Evolutionary conservation across 352 stramenopile species (phyloP), one percentile per base, ranked within the genome.

Genomic region (Pythium scleroteichum): DNA sequence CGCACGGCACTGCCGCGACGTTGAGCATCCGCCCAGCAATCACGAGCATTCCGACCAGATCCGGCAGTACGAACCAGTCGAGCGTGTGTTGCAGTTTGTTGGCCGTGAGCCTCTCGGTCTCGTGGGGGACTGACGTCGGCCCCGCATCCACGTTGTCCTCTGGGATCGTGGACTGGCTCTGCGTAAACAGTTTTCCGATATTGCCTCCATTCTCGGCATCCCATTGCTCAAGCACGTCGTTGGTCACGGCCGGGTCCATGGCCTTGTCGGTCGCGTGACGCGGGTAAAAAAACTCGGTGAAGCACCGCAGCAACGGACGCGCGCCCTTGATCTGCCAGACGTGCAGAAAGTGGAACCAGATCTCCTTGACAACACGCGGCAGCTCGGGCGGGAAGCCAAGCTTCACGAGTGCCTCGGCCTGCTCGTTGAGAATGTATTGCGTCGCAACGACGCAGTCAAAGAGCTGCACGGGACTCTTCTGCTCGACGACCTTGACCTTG

Each of bases 301-400:
- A 92, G 68, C 79, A 90, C 35, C 76, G 75, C 50, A 92, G 63
- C 38, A 92, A 60, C 33, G 83, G 83, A 4, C 68, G 74, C 16
- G 72, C 59, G 59, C 77, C 79, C 63, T 87, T 89, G 12, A 55
- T 53, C 17, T 78, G 75, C 83, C 83, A 92, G 12, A 68, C 74
- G 4, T 86, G 63, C 2, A 92, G 59, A 47, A 92, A 85, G 50
- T 74, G 64, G 54, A 92, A 84, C 83, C 83, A 92, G 45, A 92
- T 53, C 33, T 79, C 53, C 12, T 78, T 73, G 16, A 92, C 83
- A 6, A 75, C 75, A 22, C 63, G 66, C 3, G 69, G 50, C 29
- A 74, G 87, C 16, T 87, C 78, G 13, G 75, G 55, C 23, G 64
- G 64, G 23, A 75, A 68, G 5, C 73, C 77, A 4, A 82, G 54